phyloP scores from a whole-genome alignment of 306 rosid genomes.

The Cucurbita moschata region DNA sequence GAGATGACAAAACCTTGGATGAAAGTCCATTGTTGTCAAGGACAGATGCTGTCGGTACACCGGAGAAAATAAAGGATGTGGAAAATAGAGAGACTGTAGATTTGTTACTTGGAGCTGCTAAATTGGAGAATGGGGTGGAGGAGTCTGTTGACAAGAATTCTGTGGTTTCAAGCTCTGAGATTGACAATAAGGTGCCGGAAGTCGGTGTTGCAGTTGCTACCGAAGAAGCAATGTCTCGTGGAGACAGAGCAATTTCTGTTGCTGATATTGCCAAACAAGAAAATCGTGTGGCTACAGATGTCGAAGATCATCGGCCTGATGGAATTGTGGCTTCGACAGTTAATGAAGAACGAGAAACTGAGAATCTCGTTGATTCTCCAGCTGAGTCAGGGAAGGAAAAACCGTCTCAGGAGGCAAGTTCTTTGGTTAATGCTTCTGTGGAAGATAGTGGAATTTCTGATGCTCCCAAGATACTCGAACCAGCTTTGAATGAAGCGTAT shows the following conservation, averaged over 20 bases:
- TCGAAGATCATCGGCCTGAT: constrained; percentile 13
- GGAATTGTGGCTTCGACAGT: neutral
- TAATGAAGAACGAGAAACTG: constrained; percentile 7
- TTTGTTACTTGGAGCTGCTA: constrained; percentile 18
- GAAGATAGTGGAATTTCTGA: constrained; percentile 10
- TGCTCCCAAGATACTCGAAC: constrained; percentile 14
- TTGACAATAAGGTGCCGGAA: constrained; percentile 7
- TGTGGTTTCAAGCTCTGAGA: constrained; percentile 7
- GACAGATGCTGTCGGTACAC: constrained; percentile 34
- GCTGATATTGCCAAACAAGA: constrained; percentile 13
- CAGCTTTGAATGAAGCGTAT: neutral
- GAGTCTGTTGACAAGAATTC: constrained; percentile 8
- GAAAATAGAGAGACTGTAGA: constrained; percentile 19
- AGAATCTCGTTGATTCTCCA: constrained; percentile 5
- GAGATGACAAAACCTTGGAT: constrained; percentile 14
- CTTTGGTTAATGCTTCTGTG: constrained; percentile 7
- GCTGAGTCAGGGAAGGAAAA: constrained; percentile 6
- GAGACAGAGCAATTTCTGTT: constrained; percentile 11
- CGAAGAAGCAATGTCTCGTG: constrained; percentile 7
- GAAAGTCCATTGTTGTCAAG: constrained; percentile 18
- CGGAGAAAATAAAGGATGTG: constrained; percentile 21
- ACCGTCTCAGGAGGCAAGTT: neutral
- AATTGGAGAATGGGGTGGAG: constrained; percentile 32
- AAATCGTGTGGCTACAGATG: constrained; percentile 2
- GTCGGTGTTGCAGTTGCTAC: neutral